Percentiles rank a stretch among this genome's conserved stretches.
Evolutionary conservation across 2,329 filamentous ascomycete species (phyloP).

Genomic region (Calonectria fujianensis): DNA sequence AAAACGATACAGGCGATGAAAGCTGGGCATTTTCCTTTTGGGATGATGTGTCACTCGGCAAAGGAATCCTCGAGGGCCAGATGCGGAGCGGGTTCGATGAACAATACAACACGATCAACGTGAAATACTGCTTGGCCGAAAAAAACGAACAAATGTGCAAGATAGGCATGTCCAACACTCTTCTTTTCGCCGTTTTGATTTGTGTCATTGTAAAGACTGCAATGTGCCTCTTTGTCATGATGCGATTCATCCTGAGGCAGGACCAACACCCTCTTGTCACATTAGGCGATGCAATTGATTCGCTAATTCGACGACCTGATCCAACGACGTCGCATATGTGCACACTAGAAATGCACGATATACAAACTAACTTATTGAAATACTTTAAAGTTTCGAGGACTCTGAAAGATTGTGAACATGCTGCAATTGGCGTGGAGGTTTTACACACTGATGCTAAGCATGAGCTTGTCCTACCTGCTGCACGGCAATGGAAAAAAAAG

Average conservation of each 20-base stretch:
- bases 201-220: constrained; percentile 13
- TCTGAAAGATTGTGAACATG: neutral
- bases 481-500: constrained; percentile 22
- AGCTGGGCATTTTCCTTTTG: neutral
- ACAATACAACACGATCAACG: constrained; percentile 3
- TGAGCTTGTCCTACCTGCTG: constrained; percentile 3
- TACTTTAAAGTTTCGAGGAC: neutral
- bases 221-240: constrained; percentile 23
- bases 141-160: constrained; percentile 17
- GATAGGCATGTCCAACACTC: constrained; percentile 14
- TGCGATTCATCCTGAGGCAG: constrained; percentile 1
- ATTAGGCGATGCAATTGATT: constrained; percentile 15
- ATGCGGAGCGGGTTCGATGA: constrained; percentile 25
- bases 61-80: constrained; percentile 4
- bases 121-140: constrained; percentile 26
- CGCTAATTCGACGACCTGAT: constrained; percentile 18
- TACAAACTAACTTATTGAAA: constrained; percentile 2
- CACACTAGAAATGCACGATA: constrained; percentile 14
- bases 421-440: constrained; percentile 8
- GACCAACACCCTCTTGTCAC: constrained; percentile 21
- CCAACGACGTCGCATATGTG: constrained; percentile 7
- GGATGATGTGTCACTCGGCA: neutral
- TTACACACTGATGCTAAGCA: constrained; percentile 10
- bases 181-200: constrained; percentile 18
- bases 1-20: neutral